Evolutionary conservation across 495 filamentous ascomycete genomes (phyloP).

Genomic region (Xylaria acuta): DNA sequence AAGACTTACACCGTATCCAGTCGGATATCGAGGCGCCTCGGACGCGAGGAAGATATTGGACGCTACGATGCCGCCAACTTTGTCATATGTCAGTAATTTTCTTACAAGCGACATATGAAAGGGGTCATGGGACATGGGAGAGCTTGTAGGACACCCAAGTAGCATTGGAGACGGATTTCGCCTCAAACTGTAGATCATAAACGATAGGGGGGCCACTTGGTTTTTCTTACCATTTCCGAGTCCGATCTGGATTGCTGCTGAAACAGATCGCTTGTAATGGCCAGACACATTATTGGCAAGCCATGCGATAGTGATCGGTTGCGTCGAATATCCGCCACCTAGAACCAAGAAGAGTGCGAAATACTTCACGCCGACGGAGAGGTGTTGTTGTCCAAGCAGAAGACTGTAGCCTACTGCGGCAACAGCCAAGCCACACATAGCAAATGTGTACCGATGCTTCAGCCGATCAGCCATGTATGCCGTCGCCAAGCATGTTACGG

Average conservation of each 20-base stretch:
- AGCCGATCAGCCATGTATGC: conserved; percentile 48
- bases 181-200: too few species aligned
- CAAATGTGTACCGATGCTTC: conserved; percentile 40
- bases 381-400: conserved; percentile 45
- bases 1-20: conserved; percentile 45
- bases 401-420: conserved; percentile 61
- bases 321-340: conserved; percentile 44
- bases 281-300: conserved; percentile 51
- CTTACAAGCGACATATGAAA: conserved; percentile 36
- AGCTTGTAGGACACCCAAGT: too few species aligned
- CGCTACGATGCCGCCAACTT: conserved; percentile 60
- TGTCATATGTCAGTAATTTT: conserved; percentile 15
- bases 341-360: conserved; percentile 50
- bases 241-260: conserved; percentile 51
- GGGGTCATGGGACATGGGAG: neutral
- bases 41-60: conserved; percentile 51
- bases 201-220: conserved; percentile 28
- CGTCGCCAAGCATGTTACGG: conserved; percentile 48
- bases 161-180: too few species aligned
- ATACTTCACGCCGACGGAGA: conserved; percentile 42
- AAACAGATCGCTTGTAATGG: conserved; percentile 63
- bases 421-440: conserved; percentile 66
- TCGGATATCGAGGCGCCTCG: conserved; percentile 53
- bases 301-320: conserved; percentile 48
- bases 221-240: conserved; percentile 45